phyloP scores from a whole-genome alignment of 805 yeast genomes.

The Danielia reshetovae region DNA sequence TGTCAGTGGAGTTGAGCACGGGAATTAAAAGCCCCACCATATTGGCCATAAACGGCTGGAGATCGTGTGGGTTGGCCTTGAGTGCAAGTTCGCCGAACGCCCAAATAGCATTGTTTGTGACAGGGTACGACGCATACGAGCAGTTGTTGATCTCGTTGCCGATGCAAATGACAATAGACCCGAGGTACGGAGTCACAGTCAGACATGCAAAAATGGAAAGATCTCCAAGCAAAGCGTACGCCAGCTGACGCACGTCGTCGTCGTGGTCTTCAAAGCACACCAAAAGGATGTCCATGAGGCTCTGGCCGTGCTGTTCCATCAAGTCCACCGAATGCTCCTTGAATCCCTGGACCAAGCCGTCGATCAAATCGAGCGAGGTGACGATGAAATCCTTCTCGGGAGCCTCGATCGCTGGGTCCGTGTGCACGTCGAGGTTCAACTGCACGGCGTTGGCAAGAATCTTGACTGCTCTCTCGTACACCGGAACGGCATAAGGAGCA shows the following conservation, averaged over 20 bases:
- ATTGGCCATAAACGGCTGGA: conserved; percentile 51
- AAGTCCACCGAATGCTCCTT: conserved; percentile 58
- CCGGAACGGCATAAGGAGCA: conserved; percentile 85
- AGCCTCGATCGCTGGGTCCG: conserved; percentile 63
- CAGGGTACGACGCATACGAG: conserved; percentile 50
- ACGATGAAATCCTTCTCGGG: conserved; percentile 91
- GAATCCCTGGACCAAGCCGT: conserved; percentile 90
- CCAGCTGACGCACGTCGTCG: conserved; percentile 90
- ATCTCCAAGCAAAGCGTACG: conserved; percentile 89
- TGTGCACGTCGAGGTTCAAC: conserved; percentile 56
- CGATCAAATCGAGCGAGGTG: conserved; percentile 84
- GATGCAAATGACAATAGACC: conserved; percentile 58
- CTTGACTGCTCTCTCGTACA: conserved; percentile 71
- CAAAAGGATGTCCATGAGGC: conserved; percentile 58
- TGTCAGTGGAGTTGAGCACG: conserved; percentile 50
- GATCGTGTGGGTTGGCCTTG: conserved; percentile 43
- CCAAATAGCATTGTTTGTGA: conserved; percentile 91
- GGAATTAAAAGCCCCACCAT: conserved; percentile 56
- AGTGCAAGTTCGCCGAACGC: conserved; percentile 83
- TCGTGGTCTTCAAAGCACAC: conserved; percentile 70
- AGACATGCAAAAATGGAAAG: conserved; percentile 60
- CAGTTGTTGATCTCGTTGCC: conserved; percentile 62
- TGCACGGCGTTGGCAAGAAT: conserved; percentile 68
- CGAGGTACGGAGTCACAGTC: conserved; percentile 45
- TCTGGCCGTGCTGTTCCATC: conserved; percentile 33